Evolutionary conservation across 2,329 filamentous ascomycete genomes (phyloP), one percentile per base, ranked within the genome.

Genomic region (Dactylella cylindrospora): DNA sequence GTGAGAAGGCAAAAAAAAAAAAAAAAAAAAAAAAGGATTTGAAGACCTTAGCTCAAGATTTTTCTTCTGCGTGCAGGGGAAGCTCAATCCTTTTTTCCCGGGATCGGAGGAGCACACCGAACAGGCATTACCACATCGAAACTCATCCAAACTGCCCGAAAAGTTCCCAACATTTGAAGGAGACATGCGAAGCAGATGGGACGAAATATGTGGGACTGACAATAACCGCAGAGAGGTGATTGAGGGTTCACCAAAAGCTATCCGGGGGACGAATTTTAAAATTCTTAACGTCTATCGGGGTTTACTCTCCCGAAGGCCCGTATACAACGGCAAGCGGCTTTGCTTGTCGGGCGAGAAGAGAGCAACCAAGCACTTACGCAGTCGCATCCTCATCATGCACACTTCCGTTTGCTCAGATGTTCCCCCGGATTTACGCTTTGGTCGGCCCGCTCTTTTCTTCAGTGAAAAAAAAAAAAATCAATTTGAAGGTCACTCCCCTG

Each of bases 21-120:
- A 41, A 15, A 46, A 46, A 35, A 25, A 25, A 39, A 43, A 39
- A 25, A 39, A 45, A 46, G 31, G 23, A 33, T 47, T 39, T 36
- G 10, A 15, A 57, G 28, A 22, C 28, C 38, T 20, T 26, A 31
- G 41, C 43, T 60, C 33, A 23, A 35, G 40, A 28, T 33, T 38
- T 51, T 46, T 50, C 19, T 33, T 45, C 45, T 33, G 28, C 45
- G 47, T 20, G 26, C 44, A 35, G 38, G 44, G 38, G 53, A 53
- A 53, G 29, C 33, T 46, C 41, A 38, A 20, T 31, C n/a, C 7
- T 20, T 35, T 36, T 53, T 43, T 47, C 55, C 55, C 55, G 47
- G 55, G 53, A 61, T 61, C 55, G 55, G 55, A 61, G 55, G 41
- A 53, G 39, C 41, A 49, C 33, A 40, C 33, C 39, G 28, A n/a